Base-by-base conservation (phyloP, 1,139 yeast species). In the Arxiozyma bovina region DNA sequence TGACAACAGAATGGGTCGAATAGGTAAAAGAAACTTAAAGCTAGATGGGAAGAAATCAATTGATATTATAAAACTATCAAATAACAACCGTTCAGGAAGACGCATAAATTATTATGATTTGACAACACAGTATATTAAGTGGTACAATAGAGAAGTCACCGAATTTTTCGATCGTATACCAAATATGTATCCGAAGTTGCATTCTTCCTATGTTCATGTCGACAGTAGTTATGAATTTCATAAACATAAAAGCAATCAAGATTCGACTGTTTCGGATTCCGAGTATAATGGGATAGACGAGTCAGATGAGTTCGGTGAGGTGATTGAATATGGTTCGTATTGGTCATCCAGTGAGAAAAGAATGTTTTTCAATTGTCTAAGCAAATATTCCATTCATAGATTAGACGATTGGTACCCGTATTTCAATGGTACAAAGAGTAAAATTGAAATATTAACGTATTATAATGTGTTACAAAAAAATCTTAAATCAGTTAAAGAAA, bases 271-370 rank as follows among this genome's bases (percentile, higher is more conserved):
- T 27, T 27, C 30, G 8, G 30, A 27, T 27, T 5, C 30, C 30
- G 30, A 27, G 30, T 49, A 46, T 20, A 30, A 23, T 40, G 6
- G 48, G 50, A 40, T n/a, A 40, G 38, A 42, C 49, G 40, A 53
- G 20, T 21, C 40, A 34, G 48, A 48, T 17, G 34, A 51, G 45
- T 25, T 25, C 9, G 45, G 6, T 42, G 48, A 50, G 17, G 27
- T 64, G 40, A 11, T 42, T 8, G 46, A 49, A 15, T 23, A 18
- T 21, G 71, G 71, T 6, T 55, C 57, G 5, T 50, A 55, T 34
- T 68, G 72, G 72, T 58, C 57, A 2, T 57, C 60, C 1, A 40
- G 51, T 7, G 72, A 68, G 54, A 68, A 68, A 54, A 57, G 64
- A 23, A 42, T 58, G 11, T 68, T 68, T 51, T 68, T 68, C 56